These are phyloP conservation scores for Orbilia brochopaga DNA, from an alignment of 2,329 filamentous ascomycete genomes.

Conservation along the genomic window DNA sequence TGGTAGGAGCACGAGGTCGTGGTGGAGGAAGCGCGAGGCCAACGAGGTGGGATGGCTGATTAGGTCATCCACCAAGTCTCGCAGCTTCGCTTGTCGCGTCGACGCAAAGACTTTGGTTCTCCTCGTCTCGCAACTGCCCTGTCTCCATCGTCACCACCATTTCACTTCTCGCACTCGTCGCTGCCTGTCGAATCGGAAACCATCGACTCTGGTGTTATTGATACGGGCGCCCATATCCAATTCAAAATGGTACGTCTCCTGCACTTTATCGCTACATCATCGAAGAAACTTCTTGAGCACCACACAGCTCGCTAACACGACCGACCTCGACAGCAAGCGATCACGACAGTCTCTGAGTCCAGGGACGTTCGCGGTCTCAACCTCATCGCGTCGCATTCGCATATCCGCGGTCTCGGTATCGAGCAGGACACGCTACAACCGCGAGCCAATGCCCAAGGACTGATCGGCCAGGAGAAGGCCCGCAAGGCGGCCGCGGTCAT, in stretches of 20 bases:
- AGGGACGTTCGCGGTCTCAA: slow-evolving; percentile 96
- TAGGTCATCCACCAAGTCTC: not conserved
- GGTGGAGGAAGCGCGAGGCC: not conserved
- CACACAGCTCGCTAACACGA: slow-evolving; percentile 2
- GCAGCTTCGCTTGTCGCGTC: not conserved
- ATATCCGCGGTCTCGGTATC: slow-evolving; percentile 93
- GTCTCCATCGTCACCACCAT: slow-evolving; percentile 3
- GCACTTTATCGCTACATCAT: not conserved
- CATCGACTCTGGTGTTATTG: no score
- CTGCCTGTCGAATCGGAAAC: not conserved
- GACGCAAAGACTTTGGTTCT: not conserved
- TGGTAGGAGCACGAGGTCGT: not conserved
- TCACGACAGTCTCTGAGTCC: slow-evolving; percentile 87
- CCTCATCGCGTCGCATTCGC: slow-evolving; percentile 96
- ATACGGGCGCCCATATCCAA: not conserved
- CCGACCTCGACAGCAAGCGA: slow-evolving; percentile 57
- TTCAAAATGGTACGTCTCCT: slow-evolving; percentile 28
- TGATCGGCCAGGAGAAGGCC: slow-evolving; percentile 95
- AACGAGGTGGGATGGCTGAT: slow-evolving; percentile 37
- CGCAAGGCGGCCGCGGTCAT: slow-evolving; percentile 96
- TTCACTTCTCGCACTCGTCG: not conserved
- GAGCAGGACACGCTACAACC: slow-evolving; percentile 89
- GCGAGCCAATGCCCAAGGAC: slow-evolving; percentile 75
- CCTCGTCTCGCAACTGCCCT: not conserved
- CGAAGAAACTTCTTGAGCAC: slow-evolving; percentile 3